Evolutionary conservation across 257 asterid genomes (phyloP).

Genomic region (Solanum peruvianum): DNA sequence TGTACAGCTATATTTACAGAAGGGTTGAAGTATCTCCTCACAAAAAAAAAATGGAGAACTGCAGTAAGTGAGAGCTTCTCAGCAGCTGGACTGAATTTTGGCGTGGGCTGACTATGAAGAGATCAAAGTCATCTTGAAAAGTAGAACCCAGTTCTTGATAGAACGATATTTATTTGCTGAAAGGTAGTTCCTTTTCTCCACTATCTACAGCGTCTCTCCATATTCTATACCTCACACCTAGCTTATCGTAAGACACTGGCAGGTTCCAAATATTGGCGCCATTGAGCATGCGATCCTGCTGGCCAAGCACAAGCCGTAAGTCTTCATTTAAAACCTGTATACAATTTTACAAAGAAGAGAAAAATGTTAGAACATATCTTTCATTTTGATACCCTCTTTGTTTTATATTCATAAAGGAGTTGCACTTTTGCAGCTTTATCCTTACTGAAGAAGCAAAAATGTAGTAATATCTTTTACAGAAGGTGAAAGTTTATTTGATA

Average conservation of each 20-base stretch:
- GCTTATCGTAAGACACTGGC: conserved; percentile 71
- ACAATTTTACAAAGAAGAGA: not conserved
- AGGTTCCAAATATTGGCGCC: conserved; percentile 76
- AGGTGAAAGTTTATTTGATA: not conserved
- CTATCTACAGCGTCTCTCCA: conserved; percentile 78
- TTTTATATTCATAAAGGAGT: not conserved
- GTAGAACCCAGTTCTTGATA: not conserved
- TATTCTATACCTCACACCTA: conserved; percentile 73
- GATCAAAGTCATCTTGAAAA: not conserved
- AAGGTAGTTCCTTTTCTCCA: conserved; percentile 34
- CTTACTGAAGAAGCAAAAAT: not conserved
- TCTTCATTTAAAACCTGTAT: conserved; percentile 77
- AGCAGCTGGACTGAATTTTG: not conserved
- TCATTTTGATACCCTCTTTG: not conserved
- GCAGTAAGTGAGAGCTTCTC: not conserved
- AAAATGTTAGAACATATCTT: not conserved
- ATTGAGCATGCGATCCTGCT: conserved; percentile 63
- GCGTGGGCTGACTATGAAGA: not conserved
- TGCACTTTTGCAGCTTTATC: not conserved
- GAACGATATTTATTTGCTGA: conserved; percentile 14
- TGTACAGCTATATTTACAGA: not conserved
- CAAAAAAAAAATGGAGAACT: not conserved
- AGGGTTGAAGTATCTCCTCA: not conserved
- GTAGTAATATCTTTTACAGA: not conserved
- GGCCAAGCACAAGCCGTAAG: conserved; percentile 71